Evolutionary conservation across 2,329 filamentous ascomycete species (phyloP), one percentile per base, ranked within the genome.

Genomic region (Pseudopithomyces chartarum): DNA sequence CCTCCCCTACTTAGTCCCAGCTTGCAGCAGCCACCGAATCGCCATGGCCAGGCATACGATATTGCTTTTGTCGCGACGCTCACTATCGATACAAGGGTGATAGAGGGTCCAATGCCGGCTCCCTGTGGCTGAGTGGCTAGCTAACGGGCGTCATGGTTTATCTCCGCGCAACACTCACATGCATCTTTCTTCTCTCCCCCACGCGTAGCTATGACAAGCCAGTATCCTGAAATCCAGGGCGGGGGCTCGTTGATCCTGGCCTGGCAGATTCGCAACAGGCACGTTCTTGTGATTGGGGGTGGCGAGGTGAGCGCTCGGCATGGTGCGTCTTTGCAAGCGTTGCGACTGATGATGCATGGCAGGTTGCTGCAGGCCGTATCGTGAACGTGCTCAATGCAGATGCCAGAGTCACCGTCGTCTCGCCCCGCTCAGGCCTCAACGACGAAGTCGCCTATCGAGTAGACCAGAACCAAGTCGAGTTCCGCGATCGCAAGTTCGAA

Each of bases 311-410:
- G 85, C 75, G 15, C 46, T 52, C 36, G 32, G 42, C 53, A 40
- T 46, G 11, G 58, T 54, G 62, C 52, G 68, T 39, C 11, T 26
- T 69, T 71, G 73, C 26, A 15, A 68, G 44, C 60, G 75, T 29
- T 29, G 26, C 26, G 26, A 29, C 26, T 29, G 26, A 29, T 76
- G 68, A 76, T 73, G 57, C 51, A 75, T 59, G 58, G 57, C 75
- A 98, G 95, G 95, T 99, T 63, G 95, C 95, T 57, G 93, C 95
- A 54, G 93, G 94, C 54, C 91, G 95, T 59, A 96, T 99, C 68
- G 84, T 97, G 58, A 91, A 96, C 78, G 89, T 94, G 59, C 91
- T 97, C 78, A 96, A 97, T 74, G 95, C 95, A 76, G 94, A 98
- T 70, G 95, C 94, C 71, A 85, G 86, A 73, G 91, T 99, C 54